Conservation (phyloP, 345 rosid genomes). For the Pelargonium nanum region DNA sequence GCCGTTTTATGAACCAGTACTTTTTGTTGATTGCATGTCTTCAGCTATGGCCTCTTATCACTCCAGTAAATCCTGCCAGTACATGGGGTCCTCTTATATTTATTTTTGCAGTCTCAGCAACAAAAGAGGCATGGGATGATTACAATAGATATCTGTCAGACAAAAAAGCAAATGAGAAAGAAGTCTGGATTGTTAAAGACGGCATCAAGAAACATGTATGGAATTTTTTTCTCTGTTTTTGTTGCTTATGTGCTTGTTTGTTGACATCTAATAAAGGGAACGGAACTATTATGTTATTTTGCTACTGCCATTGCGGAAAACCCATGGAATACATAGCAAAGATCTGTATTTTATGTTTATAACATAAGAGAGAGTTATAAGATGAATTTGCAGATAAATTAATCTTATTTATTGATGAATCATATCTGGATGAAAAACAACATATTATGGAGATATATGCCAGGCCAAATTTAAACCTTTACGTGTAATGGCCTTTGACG, state of each 20-base stretch:
- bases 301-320: background rate
- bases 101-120: conserved; percentile 89
- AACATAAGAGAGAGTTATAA: background rate
- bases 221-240: conserved; percentile 5
- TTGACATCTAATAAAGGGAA: background rate
- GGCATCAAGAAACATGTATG: conserved; percentile 78
- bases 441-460: background rate
- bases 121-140: conserved; percentile 99
- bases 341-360: background rate
- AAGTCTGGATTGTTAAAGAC: conserved; percentile 79
- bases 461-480: too few relatives aligned
- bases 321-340: background rate
- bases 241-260: background rate
- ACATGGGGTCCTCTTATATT: conserved; percentile 98
- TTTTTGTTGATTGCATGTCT: conserved; percentile 99
- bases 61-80: conserved; percentile 99
- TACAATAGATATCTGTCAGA: conserved; percentile 89
- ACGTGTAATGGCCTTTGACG: too few relatives aligned
- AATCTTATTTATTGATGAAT: background rate
- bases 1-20: conserved; percentile 99
- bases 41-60: conserved; percentile 97
- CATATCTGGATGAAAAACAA: background rate
- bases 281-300: too few relatives aligned
- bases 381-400: background rate
- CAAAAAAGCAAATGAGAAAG: conserved; percentile 93